A percentile compares a stretch with the other conserved stretches of the same genome.
phyloP scores from a whole-genome alignment of 2,329 filamentous ascomycete species.

The Penicillium sp. region DNA sequence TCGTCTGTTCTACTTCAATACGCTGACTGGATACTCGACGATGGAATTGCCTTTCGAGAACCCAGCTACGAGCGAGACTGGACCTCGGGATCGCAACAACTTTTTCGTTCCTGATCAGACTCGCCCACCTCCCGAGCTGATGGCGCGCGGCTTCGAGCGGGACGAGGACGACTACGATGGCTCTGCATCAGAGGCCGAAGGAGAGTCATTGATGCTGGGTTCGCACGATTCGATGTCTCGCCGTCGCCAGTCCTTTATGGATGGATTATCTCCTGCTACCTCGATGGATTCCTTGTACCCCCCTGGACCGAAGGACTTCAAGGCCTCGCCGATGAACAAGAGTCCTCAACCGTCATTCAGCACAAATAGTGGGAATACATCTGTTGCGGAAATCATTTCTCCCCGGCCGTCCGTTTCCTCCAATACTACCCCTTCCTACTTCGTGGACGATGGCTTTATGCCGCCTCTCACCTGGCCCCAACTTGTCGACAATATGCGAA shows the following conservation, averaged over 20 bases:
- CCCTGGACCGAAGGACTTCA: constrained; percentile 57
- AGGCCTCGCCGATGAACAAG: constrained; percentile 19
- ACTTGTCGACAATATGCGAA: constrained; percentile 88
- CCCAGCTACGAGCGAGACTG: constrained; percentile 74
- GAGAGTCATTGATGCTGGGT: constrained; percentile 65
- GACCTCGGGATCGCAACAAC: constrained; percentile 83
- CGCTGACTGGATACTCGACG: constrained; percentile 88
- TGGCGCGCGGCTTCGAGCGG: constrained; percentile 74
- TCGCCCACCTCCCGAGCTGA: constrained; percentile 81
- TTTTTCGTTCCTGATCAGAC: constrained; percentile 85
- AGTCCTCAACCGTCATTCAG: constrained; percentile 24
- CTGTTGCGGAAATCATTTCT: constrained; percentile 50
- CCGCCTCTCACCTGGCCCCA: constrained; percentile 82
- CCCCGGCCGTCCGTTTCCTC: constrained; percentile 42
- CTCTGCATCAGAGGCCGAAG: constrained; percentile 82
- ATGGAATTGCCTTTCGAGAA: constrained; percentile 94
- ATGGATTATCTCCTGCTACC: constrained; percentile 75
- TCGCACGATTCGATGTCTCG: constrained; percentile 64
- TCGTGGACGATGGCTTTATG: constrained; percentile 83
- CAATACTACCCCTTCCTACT: constrained; percentile 68
- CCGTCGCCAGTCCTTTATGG: constrained; percentile 62
- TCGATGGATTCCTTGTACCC: constrained; percentile 88
- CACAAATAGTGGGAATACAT: constrained; percentile 50
- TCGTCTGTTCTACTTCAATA: constrained; percentile 95
- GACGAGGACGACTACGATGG: constrained; percentile 90